Evolutionary conservation across 2,329 filamentous ascomycete genomes (phyloP).

Genomic region (Scedosporium boydii): DNA sequence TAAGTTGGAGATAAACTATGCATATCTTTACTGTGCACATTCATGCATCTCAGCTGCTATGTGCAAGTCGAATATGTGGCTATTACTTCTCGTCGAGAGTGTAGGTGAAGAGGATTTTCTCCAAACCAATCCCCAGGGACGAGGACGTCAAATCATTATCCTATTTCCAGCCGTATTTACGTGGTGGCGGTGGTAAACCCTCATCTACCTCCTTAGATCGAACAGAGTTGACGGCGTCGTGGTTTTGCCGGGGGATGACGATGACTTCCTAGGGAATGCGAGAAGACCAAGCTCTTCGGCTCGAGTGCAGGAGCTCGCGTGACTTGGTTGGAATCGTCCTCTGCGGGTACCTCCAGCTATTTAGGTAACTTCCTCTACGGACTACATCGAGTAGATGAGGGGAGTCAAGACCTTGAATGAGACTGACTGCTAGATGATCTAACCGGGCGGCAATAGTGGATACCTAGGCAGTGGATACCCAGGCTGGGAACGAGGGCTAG

Average conservation of each 20-base stretch:
- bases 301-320: not conserved
- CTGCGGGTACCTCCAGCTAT: not conserved
- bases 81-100: not conserved
- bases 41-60: conserved; percentile 25
- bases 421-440: not conserved
- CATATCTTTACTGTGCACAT: conserved; percentile 20
- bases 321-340: not conserved
- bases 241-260: not conserved
- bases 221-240: conserved; percentile 1
- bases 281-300: not conserved
- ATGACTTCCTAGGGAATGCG: not conserved
- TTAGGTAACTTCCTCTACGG: not conserved
- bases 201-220: not conserved
- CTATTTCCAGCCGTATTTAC: not conserved
- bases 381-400: not conserved
- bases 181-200: not conserved
- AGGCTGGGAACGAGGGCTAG: not conserved
- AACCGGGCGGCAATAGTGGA: not conserved
- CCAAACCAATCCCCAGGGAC: not conserved
- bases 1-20: conserved; percentile 22
- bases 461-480: not conserved
- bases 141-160: not conserved
- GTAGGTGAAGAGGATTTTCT: not conserved
- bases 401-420: not conserved
- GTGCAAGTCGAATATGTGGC: not conserved